Evolutionary conservation across 371 early-diverging fungal genomes (phyloP), one percentile per base, ranked within the genome.

Genomic region (Mucor sp.): DNA sequence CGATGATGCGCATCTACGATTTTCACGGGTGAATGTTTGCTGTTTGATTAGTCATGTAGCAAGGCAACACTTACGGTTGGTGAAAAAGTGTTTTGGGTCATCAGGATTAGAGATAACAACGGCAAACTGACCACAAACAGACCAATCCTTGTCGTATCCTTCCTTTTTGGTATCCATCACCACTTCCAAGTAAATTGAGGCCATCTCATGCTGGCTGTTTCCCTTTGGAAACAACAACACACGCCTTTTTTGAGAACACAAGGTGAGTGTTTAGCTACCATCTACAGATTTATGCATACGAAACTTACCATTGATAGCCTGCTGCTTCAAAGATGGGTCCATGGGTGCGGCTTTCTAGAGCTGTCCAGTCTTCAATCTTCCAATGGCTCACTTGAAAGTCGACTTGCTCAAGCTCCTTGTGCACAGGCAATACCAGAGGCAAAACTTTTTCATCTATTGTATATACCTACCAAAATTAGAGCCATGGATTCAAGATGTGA

Each of bases 181-280:
- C 66, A 88, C 90, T 60, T 96, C 95, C 48, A 96, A 72, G 75
- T 94, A 97, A 30, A 93, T 78, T 6, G 97, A 93, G 9, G 90
- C 71, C 3, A 71, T 74, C 28, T 95, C 93, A 4, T 56, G 58
- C 27, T 79, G 82, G 33, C 88, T 82, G 82, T 97, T 97, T 32
- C 97, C 97, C 47, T 80, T 85, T 50, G 97, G 97, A 78, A 96
- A 97, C 19, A 96, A 77, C 12, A 97, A 80, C 21, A 96, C 83
- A 66, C 91, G 84, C 95, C 95, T 91, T 62, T 23, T 25, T 50
- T 3, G 17, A 48, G 48, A 21, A 21, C 8, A 43, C 43, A 50
- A 44, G 6, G 6, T n/a, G n/a, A n/a, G n/a, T n/a, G n/a, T n/a
- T 30, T 53, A 53, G 53, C 25, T 27, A 53, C 4, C 4, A 37